These are phyloP conservation scores for Ustilago curta DNA, from an alignment of 1,284 basidiomycete genomes.

Conservation along the genomic window DNA sequence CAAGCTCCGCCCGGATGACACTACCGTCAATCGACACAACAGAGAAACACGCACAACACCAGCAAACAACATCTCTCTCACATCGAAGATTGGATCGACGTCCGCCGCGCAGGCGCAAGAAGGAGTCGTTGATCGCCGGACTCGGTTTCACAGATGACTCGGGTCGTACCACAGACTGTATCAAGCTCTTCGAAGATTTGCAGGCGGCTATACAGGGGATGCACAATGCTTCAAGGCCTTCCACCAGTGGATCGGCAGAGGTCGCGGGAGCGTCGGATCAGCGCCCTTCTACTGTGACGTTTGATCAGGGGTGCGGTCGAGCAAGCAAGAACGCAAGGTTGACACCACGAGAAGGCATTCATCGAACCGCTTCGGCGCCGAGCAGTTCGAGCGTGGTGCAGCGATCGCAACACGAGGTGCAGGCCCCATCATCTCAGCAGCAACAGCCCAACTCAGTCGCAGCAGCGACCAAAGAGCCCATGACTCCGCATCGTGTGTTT, in stretches of 20 bases:
- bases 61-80: slow-evolving; percentile 3
- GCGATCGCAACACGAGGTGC: slow-evolving; percentile 4
- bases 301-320: slow-evolving; percentile 8
- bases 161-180: slow-evolving; percentile 22
- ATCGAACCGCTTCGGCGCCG: slow-evolving; percentile 38
- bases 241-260: too few species aligned
- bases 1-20: not conserved
- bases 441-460: slow-evolving; percentile 1
- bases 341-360: slow-evolving; percentile 38
- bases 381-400: slow-evolving; percentile 5
- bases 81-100: slow-evolving; percentile 28
- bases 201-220: slow-evolving; percentile 43
- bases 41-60: slow-evolving; percentile 14
- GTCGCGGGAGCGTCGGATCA: not conserved
- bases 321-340: slow-evolving; percentile 8
- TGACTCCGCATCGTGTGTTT: slow-evolving; percentile 16
- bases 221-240: slow-evolving; percentile 17
- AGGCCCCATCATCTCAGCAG: slow-evolving; percentile 4
- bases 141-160: slow-evolving; percentile 30
- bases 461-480: not conserved
- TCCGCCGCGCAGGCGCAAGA: slow-evolving; percentile 40
- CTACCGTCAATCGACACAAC: not conserved
- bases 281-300: slow-evolving; percentile 7
- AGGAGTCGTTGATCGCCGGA: slow-evolving; percentile 43
- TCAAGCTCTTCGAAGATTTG: slow-evolving; percentile 47